Base-by-base conservation (phyloP, 2,329 filamentous ascomycete genomes). In the Ciborinia camelliae region DNA sequence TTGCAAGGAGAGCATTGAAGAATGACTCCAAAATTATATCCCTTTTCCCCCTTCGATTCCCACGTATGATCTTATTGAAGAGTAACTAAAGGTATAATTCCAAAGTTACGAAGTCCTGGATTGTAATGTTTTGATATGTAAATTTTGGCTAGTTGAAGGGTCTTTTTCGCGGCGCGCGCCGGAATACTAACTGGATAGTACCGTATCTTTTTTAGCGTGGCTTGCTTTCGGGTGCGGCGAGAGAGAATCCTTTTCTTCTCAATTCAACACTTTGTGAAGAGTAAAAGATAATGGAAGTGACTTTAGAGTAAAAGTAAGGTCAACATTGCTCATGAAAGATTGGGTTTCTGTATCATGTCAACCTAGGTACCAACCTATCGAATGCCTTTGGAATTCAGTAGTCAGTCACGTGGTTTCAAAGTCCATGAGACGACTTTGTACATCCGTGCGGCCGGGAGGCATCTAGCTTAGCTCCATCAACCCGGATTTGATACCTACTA, bases 181-280 rank as follows among this genome's bases (percentile, higher is more conserved):
- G 55, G 55, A 59, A 45, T 45, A 59, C 30, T 54, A 53, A 35
- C n/a, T 54, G 51, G 43, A 54, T 54, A 28, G 59, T 26, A 62
- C 48, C 43, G 59, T 52, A 59, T 55, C 59, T 54, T 51, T 53
- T 54, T 60, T 50, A 62, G 59, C 50, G 59, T 53, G 47, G 37
- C 59, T 62, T 62, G 37, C 59, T 62, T 62, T 55, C 48, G 59
- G 59, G 37, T 43, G 59, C 59, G 55, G 41, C 39, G 54, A 57
- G 26, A 39, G 45, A 26, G 59, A 41, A 62, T 54, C 51, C 48
- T 52, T 62, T 32, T 59, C 20, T 18, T 32, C 41, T 39, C 28
- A 43, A 26, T 58, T 53, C 39, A 58, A 58, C 54, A 47, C 54
- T 35, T 26, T 32, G 43, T 26, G 8, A 47, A 23, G 41, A 23